phyloP scores from a whole-genome alignment of 352 stramenopile species.

The Phytopythium montanum region DNA sequence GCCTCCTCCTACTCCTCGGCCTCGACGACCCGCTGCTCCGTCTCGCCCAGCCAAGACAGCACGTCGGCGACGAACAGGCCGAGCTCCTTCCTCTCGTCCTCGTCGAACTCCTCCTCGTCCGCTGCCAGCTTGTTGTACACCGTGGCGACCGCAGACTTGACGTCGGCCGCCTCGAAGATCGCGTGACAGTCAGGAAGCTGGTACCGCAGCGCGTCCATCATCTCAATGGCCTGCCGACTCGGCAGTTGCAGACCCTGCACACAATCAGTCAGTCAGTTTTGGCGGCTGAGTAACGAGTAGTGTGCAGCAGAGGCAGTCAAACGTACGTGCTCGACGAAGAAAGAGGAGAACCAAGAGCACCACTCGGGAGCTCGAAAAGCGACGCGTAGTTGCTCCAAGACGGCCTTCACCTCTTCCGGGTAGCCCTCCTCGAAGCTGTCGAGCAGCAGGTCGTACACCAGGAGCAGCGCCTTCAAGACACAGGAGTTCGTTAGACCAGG shows the following conservation, averaged over 20 bases:
- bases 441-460: slow-evolving; percentile 64
- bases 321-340: slow-evolving; percentile 50
- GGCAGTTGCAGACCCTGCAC: slow-evolving; percentile 31
- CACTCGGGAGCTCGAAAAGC: slow-evolving; percentile 45
- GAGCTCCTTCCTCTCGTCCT: slow-evolving; percentile 53
- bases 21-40: slow-evolving; percentile 8
- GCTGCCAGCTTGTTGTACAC: slow-evolving; percentile 22
- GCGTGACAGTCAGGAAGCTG: slow-evolving; percentile 54
- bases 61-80: slow-evolving; percentile 38
- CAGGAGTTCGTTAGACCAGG: not conserved
- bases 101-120: slow-evolving; percentile 36
- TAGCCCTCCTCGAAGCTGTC: slow-evolving; percentile 27
- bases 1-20: not conserved
- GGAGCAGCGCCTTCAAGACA: slow-evolving; percentile 43
- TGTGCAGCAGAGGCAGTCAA: not conserved
- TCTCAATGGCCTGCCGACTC: slow-evolving; percentile 45
- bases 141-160: slow-evolving; percentile 33
- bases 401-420: slow-evolving; percentile 11
- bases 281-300: not conserved
- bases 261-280: slow-evolving; percentile 2
- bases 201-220: slow-evolving; percentile 53
- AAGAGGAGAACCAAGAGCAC: slow-evolving; percentile 48
- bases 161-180: slow-evolving; percentile 29
- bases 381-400: slow-evolving; percentile 43
- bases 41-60: not conserved